A percentile compares a stretch with the other conserved stretches of the same genome.
Conservation (phyloP, 441 rosid species). For the Mallotus repandus region DNA sequence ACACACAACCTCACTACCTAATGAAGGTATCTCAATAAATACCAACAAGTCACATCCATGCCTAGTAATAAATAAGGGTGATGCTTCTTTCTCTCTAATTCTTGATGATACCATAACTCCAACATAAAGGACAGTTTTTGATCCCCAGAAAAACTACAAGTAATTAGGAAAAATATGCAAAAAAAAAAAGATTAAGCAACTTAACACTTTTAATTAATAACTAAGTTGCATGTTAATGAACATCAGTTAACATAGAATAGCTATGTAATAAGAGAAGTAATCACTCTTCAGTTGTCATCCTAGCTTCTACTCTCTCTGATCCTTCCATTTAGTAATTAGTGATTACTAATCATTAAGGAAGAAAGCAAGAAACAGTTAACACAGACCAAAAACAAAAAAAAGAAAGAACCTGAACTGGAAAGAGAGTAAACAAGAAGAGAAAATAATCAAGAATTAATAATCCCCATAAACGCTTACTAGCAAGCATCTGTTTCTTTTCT, state of each 20-base stretch:
- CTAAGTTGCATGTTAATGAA: background rate
- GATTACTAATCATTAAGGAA: slow-evolving; percentile 9
- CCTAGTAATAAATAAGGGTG: background rate
- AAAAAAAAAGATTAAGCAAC: too few relatives aligned
- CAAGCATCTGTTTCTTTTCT: slow-evolving; percentile 1
- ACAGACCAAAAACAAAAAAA: background rate
- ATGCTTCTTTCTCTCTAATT: background rate
- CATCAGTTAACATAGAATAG: slow-evolving; percentile 16
- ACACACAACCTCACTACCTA: background rate
- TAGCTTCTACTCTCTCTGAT: slow-evolving; percentile 11
- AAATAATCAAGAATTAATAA: background rate
- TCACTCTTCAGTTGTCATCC: slow-evolving; percentile 16
- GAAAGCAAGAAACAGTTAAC: slow-evolving; percentile 10
- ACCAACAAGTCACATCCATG: background rate
- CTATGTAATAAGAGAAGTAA: slow-evolving; percentile 11
- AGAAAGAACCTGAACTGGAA: background rate
- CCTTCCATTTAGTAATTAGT: slow-evolving; percentile 7
- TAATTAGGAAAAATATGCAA: too few relatives aligned
- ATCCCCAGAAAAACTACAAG: background rate
- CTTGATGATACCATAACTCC: background rate
- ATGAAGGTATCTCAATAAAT: background rate
- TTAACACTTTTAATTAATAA: background rate
- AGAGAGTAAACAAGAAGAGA: background rate
- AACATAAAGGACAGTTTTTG: background rate
- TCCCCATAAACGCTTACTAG: background rate